A percentile compares a stretch with the other conserved stretches of the same genome.
phyloP scores from a whole-genome alignment of 768 basidiomycete genomes.

The Pisolithus orientalis region DNA sequence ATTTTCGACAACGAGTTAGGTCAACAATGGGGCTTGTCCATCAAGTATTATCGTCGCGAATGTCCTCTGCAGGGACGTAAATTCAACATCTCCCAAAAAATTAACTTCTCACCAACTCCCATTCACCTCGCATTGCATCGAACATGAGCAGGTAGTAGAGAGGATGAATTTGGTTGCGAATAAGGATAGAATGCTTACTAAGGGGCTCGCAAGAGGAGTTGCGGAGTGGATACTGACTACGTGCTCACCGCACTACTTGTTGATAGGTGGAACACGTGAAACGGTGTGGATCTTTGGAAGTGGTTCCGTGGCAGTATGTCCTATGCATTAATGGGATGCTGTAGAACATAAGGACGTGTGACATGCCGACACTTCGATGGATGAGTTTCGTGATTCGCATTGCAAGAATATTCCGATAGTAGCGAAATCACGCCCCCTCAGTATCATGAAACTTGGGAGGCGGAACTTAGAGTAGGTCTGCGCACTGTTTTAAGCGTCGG shows the following conservation, averaged over 20 bases:
- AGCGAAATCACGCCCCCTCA: too few species aligned
- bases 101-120: conserved; percentile 37
- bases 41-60: too few species aligned
- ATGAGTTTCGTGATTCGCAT: too few species aligned
- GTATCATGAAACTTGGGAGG: too few species aligned
- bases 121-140: conserved; percentile 49
- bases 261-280: conserved; percentile 38
- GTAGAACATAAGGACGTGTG: conserved; percentile 2
- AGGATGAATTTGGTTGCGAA: conserved; percentile 53
- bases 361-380: too few species aligned
- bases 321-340: too few species aligned
- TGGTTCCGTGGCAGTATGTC: conserved; percentile 21
- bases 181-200: conserved; percentile 41
- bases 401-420: too few species aligned
- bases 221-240: conserved; percentile 42
- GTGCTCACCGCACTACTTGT: conserved; percentile 46
- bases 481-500: too few species aligned
- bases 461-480: too few species aligned
- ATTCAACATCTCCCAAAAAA: conserved; percentile 61
- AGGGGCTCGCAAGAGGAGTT: conserved; percentile 46
- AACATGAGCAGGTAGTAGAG: conserved; percentile 45
- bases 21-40: too few species aligned
- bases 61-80: conserved; percentile 9
- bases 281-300: conserved; percentile 8
- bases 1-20: too few species aligned